phyloP scores from a whole-genome alignment of 108 stramenopile species.

The Pseudonitzschia pungens region DNA sequence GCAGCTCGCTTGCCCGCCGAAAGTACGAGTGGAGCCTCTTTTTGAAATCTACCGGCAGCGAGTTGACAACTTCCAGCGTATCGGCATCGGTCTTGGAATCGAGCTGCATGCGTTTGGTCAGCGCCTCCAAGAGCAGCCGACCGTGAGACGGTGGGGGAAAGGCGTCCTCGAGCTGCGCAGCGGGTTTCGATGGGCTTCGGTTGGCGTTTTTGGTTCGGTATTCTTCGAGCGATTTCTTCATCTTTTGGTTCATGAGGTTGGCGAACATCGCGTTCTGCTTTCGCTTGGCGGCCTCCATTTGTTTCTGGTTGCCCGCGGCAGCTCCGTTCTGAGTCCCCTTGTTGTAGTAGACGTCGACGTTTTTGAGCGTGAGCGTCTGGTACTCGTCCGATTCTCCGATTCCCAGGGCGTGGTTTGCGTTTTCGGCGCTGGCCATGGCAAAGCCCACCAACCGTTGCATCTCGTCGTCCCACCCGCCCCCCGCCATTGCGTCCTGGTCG shows the following conservation, averaged over 20 bases:
- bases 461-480: conserved; percentile 72
- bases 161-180: conserved; percentile 33
- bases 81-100: conserved; percentile 83
- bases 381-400: conserved; percentile 64
- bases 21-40: conserved; percentile 72
- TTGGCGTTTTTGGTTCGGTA: conserved; percentile 1
- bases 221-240: neutral
- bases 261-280: conserved; percentile 58
- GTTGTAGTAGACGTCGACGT: conserved; percentile 68
- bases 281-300: conserved; percentile 13
- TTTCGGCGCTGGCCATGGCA: conserved; percentile 54
- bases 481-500: conserved; percentile 71
- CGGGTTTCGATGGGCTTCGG: conserved; percentile 14
- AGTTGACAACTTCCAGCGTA: conserved; percentile 58
- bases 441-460: conserved; percentile 74
- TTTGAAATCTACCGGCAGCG: conserved; percentile 71
- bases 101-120: conserved; percentile 82
- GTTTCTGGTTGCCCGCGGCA: neutral
- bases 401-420: conserved; percentile 79
- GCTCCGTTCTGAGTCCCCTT: neutral
- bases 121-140: conserved; percentile 56
- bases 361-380: conserved; percentile 58
- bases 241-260: conserved; percentile 32
- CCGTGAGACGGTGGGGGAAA: conserved; percentile 79
- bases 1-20: conserved; percentile 76